Percentiles rank a stretch among this genome's conserved stretches.
phyloP scores from a whole-genome alignment of 2,329 filamentous ascomycete species.

The Macrophomina tecta region DNA sequence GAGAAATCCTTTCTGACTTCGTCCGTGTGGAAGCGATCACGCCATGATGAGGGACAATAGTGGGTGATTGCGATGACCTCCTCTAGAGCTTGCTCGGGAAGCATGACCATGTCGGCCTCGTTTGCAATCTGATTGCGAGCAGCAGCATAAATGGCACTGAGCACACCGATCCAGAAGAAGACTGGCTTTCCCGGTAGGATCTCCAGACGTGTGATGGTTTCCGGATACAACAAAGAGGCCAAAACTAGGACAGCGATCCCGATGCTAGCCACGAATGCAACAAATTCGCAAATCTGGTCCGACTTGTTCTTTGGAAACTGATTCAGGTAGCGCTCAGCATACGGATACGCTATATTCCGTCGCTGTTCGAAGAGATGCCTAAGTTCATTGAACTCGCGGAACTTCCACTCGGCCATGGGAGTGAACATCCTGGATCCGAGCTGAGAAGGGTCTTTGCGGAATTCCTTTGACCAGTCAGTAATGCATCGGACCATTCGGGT shows the following conservation, averaged over 20 bases:
- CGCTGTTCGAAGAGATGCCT: constrained; percentile 89
- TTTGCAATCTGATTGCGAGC: constrained; percentile 82
- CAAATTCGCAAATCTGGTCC: constrained; percentile 80
- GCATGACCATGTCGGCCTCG: constrained; percentile 84
- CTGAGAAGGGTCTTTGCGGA: constrained; percentile 89
- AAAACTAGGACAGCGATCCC: constrained; percentile 84
- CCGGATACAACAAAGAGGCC: constrained; percentile 85
- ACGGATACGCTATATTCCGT: constrained; percentile 92
- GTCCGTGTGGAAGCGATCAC: constrained; percentile 86
- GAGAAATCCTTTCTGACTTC: constrained; percentile 93
- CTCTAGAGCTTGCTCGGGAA: constrained; percentile 85
- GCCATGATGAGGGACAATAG: constrained; percentile 89
- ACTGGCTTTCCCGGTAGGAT: constrained; percentile 87
- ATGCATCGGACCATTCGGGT: background rate
- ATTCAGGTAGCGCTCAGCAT: constrained; percentile 88
- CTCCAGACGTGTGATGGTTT: constrained; percentile 90
- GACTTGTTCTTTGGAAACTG: constrained; percentile 97
- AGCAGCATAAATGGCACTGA: constrained; percentile 82
- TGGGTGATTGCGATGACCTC: constrained; percentile 93
- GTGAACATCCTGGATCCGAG: constrained; percentile 91
- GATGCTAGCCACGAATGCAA: constrained; percentile 86
- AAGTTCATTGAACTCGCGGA: constrained; percentile 96
- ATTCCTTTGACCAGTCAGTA: constrained; percentile 66
- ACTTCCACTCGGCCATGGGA: constrained; percentile 95
- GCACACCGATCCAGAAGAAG: constrained; percentile 85